Percentiles rank a stretch among this genome's conserved stretches.
phyloP scores from a whole-genome alignment of 169 alveolate species.

The Plasmodium cynomolgi region DNA sequence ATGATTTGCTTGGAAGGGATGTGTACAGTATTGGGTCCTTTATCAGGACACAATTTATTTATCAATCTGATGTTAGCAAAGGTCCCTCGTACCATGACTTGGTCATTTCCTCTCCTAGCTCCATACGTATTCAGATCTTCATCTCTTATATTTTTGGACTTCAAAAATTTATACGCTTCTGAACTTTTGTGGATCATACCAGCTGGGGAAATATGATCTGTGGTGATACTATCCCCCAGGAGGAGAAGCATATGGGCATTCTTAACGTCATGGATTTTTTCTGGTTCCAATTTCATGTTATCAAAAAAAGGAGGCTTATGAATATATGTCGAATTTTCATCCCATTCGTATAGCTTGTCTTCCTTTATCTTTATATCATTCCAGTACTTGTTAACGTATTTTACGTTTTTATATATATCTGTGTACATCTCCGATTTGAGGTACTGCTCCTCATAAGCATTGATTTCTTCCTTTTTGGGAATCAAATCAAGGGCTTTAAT shows the following conservation, averaged over 20 bases:
- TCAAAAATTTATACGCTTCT: constrained; percentile 94
- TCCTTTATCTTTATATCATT: constrained; percentile 89
- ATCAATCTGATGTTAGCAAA: constrained; percentile 96
- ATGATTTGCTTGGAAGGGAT: constrained; percentile 91
- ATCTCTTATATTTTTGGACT: constrained; percentile 87
- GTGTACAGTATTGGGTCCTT: constrained; percentile 95
- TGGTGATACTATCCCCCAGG: constrained; percentile 96
- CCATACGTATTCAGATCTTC: constrained; percentile 97
- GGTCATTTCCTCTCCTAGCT: constrained; percentile 97
- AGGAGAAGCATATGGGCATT: constrained; percentile 85
- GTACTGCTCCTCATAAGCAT: constrained; percentile 82
- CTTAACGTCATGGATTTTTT: constrained; percentile 78
- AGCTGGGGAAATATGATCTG: constrained; percentile 99
- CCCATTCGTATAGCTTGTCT: constrained; percentile 93
- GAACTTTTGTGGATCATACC: constrained; percentile 95
- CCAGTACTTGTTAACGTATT: constrained; percentile 95
- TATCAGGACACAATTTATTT: constrained; percentile 91
- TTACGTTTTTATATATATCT: constrained; percentile 91
- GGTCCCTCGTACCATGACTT: constrained; percentile 97
- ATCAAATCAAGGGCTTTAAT: constrained; percentile 94
- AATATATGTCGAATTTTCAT: constrained; percentile 93
- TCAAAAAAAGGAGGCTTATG: constrained; percentile 96
- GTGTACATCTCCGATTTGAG: constrained; percentile 94
- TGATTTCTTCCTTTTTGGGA: constrained; percentile 92
- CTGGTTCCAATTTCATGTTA: constrained; percentile 68